A percentile compares a stretch with the other conserved stretches of the same genome.
Conservation (phyloP, 2,329 filamentous ascomycete genomes). For the Colletotrichum viniferum region DNA sequence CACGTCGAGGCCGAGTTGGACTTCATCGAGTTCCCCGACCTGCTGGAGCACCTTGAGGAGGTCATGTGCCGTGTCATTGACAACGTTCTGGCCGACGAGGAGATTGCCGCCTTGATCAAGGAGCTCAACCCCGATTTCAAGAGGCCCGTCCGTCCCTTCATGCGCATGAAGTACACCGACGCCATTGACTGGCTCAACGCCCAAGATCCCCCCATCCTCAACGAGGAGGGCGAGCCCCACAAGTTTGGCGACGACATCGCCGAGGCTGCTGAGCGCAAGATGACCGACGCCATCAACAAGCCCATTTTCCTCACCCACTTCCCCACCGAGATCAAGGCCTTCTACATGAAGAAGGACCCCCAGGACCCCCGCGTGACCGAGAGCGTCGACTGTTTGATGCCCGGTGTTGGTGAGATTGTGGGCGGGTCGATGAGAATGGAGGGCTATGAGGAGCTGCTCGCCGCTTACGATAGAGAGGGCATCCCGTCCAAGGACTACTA, state of each 20-base stretch:
- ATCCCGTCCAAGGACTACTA: slow-evolving; percentile 89
- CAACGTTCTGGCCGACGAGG: slow-evolving; percentile 73
- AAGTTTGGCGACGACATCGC: slow-evolving; percentile 97
- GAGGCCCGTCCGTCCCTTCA: slow-evolving; percentile 82
- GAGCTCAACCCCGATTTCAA: slow-evolving; percentile 91
- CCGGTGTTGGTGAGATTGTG: slow-evolving; percentile 95
- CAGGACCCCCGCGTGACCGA: slow-evolving; percentile 86
- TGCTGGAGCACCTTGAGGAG: slow-evolving; percentile 85
- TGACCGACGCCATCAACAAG: slow-evolving; percentile 96
- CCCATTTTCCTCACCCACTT: slow-evolving; percentile 98
- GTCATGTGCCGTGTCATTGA: slow-evolving; percentile 88
- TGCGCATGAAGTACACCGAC: slow-evolving; percentile 92
- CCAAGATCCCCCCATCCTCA: slow-evolving; percentile 79
- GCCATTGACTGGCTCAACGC: slow-evolving; percentile 93
- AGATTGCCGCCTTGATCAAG: slow-evolving; percentile 75
- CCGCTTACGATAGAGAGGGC: slow-evolving; percentile 83
- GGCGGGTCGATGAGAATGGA: slow-evolving; percentile 97
- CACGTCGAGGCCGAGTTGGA: slow-evolving; percentile 97
- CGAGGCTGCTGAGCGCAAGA: slow-evolving; percentile 92
- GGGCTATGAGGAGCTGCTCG: slow-evolving; percentile 86
- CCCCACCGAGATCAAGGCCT: slow-evolving; percentile 96
- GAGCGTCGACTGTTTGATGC: slow-evolving; percentile 85
- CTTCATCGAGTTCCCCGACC: slow-evolving; percentile 90
- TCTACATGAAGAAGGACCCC: slow-evolving; percentile 95
- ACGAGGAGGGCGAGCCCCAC: slow-evolving; percentile 91